phyloP scores from a whole-genome alignment of 164 flowering plant genomes.

The Akebia trifoliata region DNA sequence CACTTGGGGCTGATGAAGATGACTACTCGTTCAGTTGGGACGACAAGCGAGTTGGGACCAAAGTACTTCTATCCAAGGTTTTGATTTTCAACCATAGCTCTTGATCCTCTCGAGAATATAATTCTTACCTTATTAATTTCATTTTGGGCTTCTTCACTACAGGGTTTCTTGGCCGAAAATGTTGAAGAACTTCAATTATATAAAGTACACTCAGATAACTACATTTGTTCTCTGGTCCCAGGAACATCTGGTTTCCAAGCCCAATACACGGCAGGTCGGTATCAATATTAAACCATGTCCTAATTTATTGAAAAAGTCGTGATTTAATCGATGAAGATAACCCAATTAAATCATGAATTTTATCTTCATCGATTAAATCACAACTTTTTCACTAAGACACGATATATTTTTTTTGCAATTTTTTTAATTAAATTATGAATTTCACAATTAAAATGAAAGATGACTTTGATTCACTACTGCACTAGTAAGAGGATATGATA shows the following conservation, averaged over 20 bases:
- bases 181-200: constrained; percentile 53
- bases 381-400: too few relatives aligned
- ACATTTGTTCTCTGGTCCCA: constrained; percentile 77
- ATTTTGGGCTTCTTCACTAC: constrained; percentile 1
- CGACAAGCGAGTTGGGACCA: constrained; percentile 82
- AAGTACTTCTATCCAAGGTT: constrained; percentile 82
- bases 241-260: constrained; percentile 69
- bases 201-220: constrained; percentile 83
- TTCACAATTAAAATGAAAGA: too few relatives aligned
- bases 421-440: too few relatives aligned
- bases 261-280: constrained; percentile 82
- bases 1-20: constrained; percentile 73
- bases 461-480: too few relatives aligned
- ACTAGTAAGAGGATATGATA: too few relatives aligned
- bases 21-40: constrained; percentile 93
- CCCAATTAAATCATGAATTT: too few relatives aligned
- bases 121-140: neutral
- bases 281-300: neutral
- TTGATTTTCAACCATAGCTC: neutral
- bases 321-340: too few relatives aligned
- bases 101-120: neutral
- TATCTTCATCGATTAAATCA: too few relatives aligned
- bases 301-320: too few relatives aligned
- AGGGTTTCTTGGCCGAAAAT: constrained; percentile 57
- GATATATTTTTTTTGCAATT: too few relatives aligned